phyloP scores from a whole-genome alignment of 495 filamentous ascomycete genomes.

The Niebla homalea region DNA sequence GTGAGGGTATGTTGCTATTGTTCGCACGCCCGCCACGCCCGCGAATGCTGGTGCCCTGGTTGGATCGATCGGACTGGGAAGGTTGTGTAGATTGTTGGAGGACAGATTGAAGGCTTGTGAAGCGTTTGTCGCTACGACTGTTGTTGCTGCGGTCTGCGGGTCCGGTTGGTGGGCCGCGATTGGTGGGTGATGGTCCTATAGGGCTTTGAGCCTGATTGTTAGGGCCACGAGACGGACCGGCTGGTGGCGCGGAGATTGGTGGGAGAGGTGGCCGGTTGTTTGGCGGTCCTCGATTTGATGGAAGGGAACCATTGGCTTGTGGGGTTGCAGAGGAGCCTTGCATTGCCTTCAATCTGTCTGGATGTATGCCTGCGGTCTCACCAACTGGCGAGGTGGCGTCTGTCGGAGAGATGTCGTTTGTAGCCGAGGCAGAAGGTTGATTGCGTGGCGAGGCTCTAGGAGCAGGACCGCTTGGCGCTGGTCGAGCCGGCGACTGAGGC shows the following conservation, averaged over 20 bases:
- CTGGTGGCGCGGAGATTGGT: conserved; percentile 1
- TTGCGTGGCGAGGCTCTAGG: conserved; percentile 11
- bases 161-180: conserved; percentile 17
- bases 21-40: conserved; percentile 19
- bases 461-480: conserved; percentile 13
- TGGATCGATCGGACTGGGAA: conserved; percentile 8
- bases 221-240: conserved; percentile 12
- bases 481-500: conserved; percentile 8
- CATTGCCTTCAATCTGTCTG: conserved; percentile 18
- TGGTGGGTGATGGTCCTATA: conserved; percentile 6
- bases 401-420: conserved; percentile 1
- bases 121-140: conserved; percentile 16
- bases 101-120: conserved; percentile 15
- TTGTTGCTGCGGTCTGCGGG: conserved; percentile 10
- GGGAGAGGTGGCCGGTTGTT: conserved; percentile 5
- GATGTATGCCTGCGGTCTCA: conserved; percentile 17
- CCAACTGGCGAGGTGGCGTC: conserved; percentile 7
- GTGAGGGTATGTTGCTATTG: conserved; percentile 7
- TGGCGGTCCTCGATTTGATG: conserved; percentile 2
- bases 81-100: conserved; percentile 14
- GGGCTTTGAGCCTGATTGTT: conserved; percentile 8
- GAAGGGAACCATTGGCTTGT: neutral
- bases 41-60: conserved; percentile 18
- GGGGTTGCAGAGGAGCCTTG: conserved; percentile 6
- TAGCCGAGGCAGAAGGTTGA: conserved; percentile 1